These are phyloP conservation scores for Thermomyces lanuginosus DNA, from an alignment of 2,329 filamentous ascomycete genomes.

Conservation along the genomic window DNA sequence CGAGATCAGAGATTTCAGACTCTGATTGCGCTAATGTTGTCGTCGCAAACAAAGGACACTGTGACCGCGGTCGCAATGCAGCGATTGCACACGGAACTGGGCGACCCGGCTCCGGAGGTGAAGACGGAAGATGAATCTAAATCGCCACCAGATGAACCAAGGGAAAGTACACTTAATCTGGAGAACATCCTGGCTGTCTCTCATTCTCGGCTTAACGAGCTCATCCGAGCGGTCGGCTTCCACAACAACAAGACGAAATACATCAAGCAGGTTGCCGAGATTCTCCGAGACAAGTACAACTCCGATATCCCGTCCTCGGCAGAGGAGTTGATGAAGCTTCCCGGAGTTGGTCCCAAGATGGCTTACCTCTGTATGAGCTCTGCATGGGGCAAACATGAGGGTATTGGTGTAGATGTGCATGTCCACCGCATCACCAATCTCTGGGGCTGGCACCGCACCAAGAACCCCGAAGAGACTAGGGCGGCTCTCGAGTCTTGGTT, in stretches of 20 bases:
- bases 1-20: constrained; percentile 65
- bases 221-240: constrained; percentile 77
- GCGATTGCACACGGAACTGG: constrained; percentile 58
- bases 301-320: constrained; percentile 70
- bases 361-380: constrained; percentile 72
- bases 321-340: constrained; percentile 56
- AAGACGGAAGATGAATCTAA: constrained; percentile 6
- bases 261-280: constrained; percentile 57
- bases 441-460: constrained; percentile 79
- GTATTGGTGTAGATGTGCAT: constrained; percentile 88
- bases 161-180: constrained; percentile 45
- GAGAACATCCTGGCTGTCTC: constrained; percentile 61
- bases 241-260: constrained; percentile 87
- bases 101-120: constrained; percentile 10
- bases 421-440: constrained; percentile 89
- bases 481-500: constrained; percentile 64
- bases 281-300: constrained; percentile 52
- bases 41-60: constrained; percentile 83
- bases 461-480: constrained; percentile 67
- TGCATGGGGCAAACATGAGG: constrained; percentile 52
- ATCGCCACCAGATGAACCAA: constrained; percentile 7
- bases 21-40: constrained; percentile 75
- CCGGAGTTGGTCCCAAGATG: constrained; percentile 91
- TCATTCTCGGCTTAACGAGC: constrained; percentile 48
- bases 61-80: constrained; percentile 73